Percentiles rank a stretch among this genome's conserved stretches.
phyloP scores from a whole-genome alignment of 768 basidiomycete species.

The Phaeolepiota aurea region DNA sequence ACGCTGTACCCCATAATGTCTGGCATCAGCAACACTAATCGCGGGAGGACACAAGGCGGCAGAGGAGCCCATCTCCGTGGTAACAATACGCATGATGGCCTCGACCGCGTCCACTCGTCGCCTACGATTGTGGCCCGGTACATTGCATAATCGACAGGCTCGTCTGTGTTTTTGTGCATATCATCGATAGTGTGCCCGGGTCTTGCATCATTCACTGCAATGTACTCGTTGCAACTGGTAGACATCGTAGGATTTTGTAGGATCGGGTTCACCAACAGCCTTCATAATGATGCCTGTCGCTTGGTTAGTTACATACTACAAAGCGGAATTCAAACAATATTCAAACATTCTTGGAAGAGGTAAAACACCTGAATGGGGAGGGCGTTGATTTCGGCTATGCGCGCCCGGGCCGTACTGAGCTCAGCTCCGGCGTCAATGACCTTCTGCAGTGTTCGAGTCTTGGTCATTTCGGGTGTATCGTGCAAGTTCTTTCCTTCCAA shows the following conservation, averaged over 20 bases:
- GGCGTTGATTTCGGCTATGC: constrained; percentile 46
- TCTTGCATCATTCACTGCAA: too few species aligned
- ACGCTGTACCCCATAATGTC: constrained; percentile 34
- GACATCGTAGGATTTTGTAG: constrained; percentile 9
- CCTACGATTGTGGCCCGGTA: constrained; percentile 29
- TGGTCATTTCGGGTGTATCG: constrained; percentile 23
- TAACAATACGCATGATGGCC: constrained; percentile 33
- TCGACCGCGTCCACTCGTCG: constrained; percentile 39
- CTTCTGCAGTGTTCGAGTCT: constrained; percentile 29
- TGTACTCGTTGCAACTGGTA: too few species aligned
- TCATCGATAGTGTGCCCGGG: too few species aligned
- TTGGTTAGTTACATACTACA: constrained; percentile 42
- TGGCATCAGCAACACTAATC: constrained; percentile 22
- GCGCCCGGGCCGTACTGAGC: constrained; percentile 26
- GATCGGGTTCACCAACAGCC: constrained; percentile 45
- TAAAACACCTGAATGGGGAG: constrained; percentile 35
- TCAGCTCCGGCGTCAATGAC: constrained; percentile 40
- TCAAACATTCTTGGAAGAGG: neutral
- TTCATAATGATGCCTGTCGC: constrained; percentile 47
- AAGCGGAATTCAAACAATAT: too few species aligned
- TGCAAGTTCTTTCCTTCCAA: constrained; percentile 21
- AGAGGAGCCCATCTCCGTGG: constrained; percentile 44
- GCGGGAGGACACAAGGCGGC: constrained; percentile 38
- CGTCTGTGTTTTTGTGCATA: too few species aligned
- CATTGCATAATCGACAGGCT: constrained; percentile 16